Base-by-base conservation (phyloP, 2,329 filamentous ascomycete genomes). In the Penicillium sp. region DNA sequence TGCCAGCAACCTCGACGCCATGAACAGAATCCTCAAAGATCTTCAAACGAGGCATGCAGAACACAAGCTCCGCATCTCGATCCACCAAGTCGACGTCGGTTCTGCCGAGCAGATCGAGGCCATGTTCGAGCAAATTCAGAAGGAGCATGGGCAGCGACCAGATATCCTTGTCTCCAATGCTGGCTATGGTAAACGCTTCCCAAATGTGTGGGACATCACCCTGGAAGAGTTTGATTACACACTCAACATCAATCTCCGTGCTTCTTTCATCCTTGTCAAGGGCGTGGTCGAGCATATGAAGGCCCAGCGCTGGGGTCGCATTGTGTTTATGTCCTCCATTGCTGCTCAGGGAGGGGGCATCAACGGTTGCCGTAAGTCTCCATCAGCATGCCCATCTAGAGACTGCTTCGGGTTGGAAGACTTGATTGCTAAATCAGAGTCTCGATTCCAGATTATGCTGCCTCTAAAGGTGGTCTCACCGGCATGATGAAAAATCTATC, bases 111-210 rank as follows among this genome's bases (percentile, higher is more conserved):
- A 79, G 40, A 77, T 84, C 29, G 65, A 75, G 37, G 60, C 64
- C 4, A 73, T 85, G 54, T 83, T 81, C 48, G 56, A 69, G 11
- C 74, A 82, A 47, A 77, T 85, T 38, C 66, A 74, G 41, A 59
- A 66, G 1, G 60, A 76, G 43, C 81, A 85, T 60, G 71, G 70
- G 9, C 72, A 77, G 47, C 71, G 73, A 2, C 80, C 81, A 0
- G 80, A 85, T 57, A 84, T 87, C 24, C 69, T 86, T 3, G 65
- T 87, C 26, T 79, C 78, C 8, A 87, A 87, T 58, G 84, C 84
- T 1, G 83, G 83, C 0, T 76, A 83, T 54, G 83, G 82, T 36
- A 82, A 81, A 59, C 73, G 81, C n/a, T 77, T 83, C 48, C 64
- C 69, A 0, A 65, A 73, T 25, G 73, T 81, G 41, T 71, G 75